These are phyloP conservation scores for Pseudozyma tsukubaensis DNA, from an alignment of 1,284 basidiomycete genomes.

Conservation along the genomic window DNA sequence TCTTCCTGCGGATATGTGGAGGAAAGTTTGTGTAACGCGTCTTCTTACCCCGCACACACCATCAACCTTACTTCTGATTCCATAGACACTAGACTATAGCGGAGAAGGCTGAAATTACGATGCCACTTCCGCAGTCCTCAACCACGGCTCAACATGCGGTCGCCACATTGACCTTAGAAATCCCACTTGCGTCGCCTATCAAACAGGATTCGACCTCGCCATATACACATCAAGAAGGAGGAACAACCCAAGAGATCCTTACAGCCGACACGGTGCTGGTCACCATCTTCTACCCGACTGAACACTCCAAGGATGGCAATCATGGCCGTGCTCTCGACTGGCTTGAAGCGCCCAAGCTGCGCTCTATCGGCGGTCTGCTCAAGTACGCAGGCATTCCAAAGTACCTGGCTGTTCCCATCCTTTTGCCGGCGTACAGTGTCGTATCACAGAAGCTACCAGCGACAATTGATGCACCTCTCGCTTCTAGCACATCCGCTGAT, in stretches of 20 bases:
- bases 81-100: not conserved
- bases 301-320: not conserved
- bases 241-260: conserved; percentile 37
- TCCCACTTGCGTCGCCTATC: conserved; percentile 42
- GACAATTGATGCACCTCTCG: conserved; percentile 23
- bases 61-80: too few species aligned
- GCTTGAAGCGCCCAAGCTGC: conserved; percentile 47
- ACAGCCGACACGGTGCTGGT: conserved; percentile 53
- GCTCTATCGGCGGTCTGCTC: conserved; percentile 53
- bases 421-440: conserved; percentile 51
- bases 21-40: too few species aligned
- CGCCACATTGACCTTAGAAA: conserved; percentile 55
- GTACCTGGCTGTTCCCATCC: conserved; percentile 52
- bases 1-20: too few species aligned
- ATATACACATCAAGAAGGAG: conserved; percentile 35
- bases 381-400: conserved; percentile 59
- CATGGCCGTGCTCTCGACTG: conserved; percentile 25
- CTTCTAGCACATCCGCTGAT: conserved; percentile 2
- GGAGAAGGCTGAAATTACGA: not conserved
- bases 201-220: conserved; percentile 25
- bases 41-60: too few species aligned
- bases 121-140: conserved; percentile 34
- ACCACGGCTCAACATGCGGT: conserved; percentile 40
- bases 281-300: conserved; percentile 60
- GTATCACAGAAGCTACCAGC: conserved; percentile 43